Base-by-base conservation (phyloP, 2,329 filamentous ascomycete species). In the Fusarium armeniacum region DNA sequence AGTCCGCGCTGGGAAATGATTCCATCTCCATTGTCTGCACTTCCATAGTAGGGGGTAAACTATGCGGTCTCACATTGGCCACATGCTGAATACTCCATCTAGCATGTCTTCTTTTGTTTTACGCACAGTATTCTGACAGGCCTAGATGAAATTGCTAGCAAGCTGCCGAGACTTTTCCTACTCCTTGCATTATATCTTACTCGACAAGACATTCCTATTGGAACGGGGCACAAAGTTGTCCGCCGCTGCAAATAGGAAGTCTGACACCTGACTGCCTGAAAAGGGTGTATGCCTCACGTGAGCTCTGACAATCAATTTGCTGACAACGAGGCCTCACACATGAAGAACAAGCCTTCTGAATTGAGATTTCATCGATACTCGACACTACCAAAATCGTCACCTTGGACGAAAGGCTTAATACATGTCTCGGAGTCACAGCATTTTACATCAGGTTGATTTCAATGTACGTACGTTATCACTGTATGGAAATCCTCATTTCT, bases 271-370 rank as follows among this genome's bases (percentile, higher is more conserved):
- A 59, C 60, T 65, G 52, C 68, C 62, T 61, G 58, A 46, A 60
- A 46, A 52, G 43, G 40, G 43, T 30, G n/a, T 52, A n/a, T 58
- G 36, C 50, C 69, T 73, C 72, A 73, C 71, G 62, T 73, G 70
- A 62, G 46, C 63, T 65, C 46, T 63, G 53, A 61, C 63, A 65
- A 62, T 51, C 41, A 57, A 41, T 24, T 61, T 63, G 72, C 70
- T 74, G 72, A 75, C 70, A 60, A 49, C 41, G 58, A 65, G 70
- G 66, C 72, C 70, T 63, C 56, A 56, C 61, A 33, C 52, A 55
- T 28, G 53, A 44, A 46, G 30, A 52, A 45, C 43, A 30, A 46
- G 49, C 28, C 26, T 41, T n/a, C 43, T 33, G 18, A 52, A n/a
- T 22, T 28, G 9, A 16, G 16, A 18, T 16, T 32, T 24, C 16